Percentiles rank a stretch among this genome's conserved stretches.
These are phyloP conservation scores for Novymonas esmeraldas DNA, from an alignment of 208 protist genomes.

Conservation along the genomic window DNA sequence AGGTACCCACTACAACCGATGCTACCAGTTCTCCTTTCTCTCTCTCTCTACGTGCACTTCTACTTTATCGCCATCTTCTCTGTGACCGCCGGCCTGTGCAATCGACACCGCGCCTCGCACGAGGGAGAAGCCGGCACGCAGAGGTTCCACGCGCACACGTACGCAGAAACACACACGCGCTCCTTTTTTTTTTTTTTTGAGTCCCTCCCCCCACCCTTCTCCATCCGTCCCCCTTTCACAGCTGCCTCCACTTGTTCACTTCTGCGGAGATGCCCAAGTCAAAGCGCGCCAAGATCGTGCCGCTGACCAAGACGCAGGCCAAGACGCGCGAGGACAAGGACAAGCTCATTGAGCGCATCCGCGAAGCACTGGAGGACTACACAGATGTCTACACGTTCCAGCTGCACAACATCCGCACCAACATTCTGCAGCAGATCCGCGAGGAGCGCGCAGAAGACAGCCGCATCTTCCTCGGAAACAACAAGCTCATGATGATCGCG, in stretches of 20 bases:
- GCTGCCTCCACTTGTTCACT: not conserved
- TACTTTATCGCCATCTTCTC: too few species aligned
- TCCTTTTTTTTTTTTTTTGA: too few species aligned
- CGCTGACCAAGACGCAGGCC: constrained; percentile 88
- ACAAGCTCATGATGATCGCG: constrained; percentile 94
- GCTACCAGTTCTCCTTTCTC: too few species aligned
- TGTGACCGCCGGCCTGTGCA: too few species aligned
- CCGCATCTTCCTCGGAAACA: constrained; percentile 94
- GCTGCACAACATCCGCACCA: constrained; percentile 88
- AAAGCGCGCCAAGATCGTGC: constrained; percentile 82
- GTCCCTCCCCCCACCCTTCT: too few species aligned
- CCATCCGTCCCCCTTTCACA: too few species aligned
- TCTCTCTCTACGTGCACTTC: too few species aligned
- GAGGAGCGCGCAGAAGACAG: constrained; percentile 84
- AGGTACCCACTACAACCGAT: too few species aligned
- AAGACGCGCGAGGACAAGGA: constrained; percentile 93
- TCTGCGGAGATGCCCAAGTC: constrained; percentile 77
- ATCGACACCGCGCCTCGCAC: too few species aligned
- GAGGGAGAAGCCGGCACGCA: too few species aligned
- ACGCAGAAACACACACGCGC: too few species aligned
- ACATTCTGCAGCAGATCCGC: constrained; percentile 92
- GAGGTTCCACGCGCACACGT: too few species aligned
- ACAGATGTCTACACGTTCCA: constrained; percentile 84
- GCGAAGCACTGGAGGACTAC: constrained; percentile 85
- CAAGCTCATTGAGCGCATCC: constrained; percentile 90